Base-by-base conservation (phyloP, 2,329 filamentous ascomycete species). In the Cladophialophora psammophila region DNA sequence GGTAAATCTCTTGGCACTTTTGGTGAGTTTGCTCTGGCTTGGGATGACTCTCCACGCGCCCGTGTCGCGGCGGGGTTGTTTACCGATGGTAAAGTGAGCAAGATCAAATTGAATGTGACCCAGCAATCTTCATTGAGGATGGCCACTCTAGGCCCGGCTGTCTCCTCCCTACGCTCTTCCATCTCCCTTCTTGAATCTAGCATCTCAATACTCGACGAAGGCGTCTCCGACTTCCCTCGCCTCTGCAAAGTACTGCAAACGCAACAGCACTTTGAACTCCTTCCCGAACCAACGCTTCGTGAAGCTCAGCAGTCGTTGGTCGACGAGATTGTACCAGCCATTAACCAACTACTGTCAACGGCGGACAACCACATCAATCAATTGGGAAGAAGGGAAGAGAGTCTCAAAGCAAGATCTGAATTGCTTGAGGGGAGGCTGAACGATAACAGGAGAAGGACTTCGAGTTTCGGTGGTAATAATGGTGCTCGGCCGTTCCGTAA, bases 271-370 rank as follows among this genome's bases (percentile, higher is more conserved):
- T 97, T 96, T 80, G 94, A 97, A 78, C 88, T 97, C 50, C 91
- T 97, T 73, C 92, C 93, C 15, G 92, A 96, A 77, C 88, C 91
- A 12, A 91, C 91, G 60, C 87, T 97, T 53, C 89, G 90, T 68
- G 86, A 90, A 69, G 94, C 94, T 36, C 94, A 97, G 79, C 85
- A 91, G 72, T 90, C 92, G 4, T 87, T 97, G 18, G 90, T 93
- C 73, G 91, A 92, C 74, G 93, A 96, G 77, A 95, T 97, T 72
- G 90, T 90, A n/a, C 94, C 94, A 8, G 93, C 93, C 78, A 91
- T 96, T 70, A 84, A 89, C 35, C 87, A 88, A 65, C 87, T 97
- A 1, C 88, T 97, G 60, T 86, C 89, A 69, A 90, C 93, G 72
- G 92, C 93, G n/a, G 89, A 93, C 72, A 88, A 90, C 69, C 90